Evolutionary conservation across 306 rosid species (phyloP), one percentile per base, ranked within the genome.

Genomic region (Fragaria iinumae): DNA sequence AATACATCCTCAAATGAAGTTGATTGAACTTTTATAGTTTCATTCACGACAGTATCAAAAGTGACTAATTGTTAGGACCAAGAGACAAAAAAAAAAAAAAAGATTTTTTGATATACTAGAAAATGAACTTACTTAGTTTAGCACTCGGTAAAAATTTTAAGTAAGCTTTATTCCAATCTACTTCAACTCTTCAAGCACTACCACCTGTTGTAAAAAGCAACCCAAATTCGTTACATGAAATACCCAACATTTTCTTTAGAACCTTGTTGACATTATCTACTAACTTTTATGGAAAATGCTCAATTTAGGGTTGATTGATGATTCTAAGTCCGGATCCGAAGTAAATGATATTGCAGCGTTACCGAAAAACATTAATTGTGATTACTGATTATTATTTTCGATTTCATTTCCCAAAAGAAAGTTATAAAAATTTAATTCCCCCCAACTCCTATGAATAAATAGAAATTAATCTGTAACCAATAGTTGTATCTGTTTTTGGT

Each of bases 331-430:
- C 48, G 48, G 48, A 17, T 56, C 29, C 29, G 39, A 32, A 49
- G 63, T 49, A 50, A 49, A 71, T 71, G 49, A 72, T 49, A 53
- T 72, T 38, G 49, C 21, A 36, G 1, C 38, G 38, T 72, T 72
- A 36, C 50, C 1, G 39, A 18, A 50, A 10, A 63, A 63, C 65
- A 29, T 36, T 65, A 7, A 65, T 17, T 7, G 45, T 17, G 45
- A 34, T 29, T 34, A 8, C 11, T 65, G 27, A 36, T 13, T 34
- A 29, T 64, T 32, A 16, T 34, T 0, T 36, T 65, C 0, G 13
- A 17, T 17, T 36, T 65, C 6, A 65, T 6, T 64, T 14, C 44
- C 41, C 44, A 72, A 32, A 18, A 49, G 21, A 4, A 49, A 50
- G 27, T 34, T 29, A 49, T 11, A 49, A 36, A 69, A 70, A 27